Base-by-base conservation (phyloP, 148 eudicot species). In the Spergularia marina region DNA sequence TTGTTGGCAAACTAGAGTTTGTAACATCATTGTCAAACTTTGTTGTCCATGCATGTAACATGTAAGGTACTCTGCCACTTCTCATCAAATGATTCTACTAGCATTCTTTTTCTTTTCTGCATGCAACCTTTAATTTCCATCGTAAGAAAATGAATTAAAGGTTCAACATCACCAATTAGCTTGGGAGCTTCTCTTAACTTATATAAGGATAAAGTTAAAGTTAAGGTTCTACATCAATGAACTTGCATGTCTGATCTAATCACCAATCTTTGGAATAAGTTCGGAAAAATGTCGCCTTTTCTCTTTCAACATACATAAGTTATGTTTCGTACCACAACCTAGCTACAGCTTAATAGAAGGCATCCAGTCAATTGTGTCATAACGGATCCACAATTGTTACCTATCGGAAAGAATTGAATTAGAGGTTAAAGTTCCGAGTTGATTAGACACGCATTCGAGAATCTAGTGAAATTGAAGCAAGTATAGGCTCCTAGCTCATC, bases 21-120 rank as follows among this genome's bases (percentile, higher is more conserved):
- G 14, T 30, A 61, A 77, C 75, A 77, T 77, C 80, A 71, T 39
- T 77, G 20, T 71, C 80, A 71, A 6, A 70, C 70, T 59, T 61
- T 70, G 13, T 5, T 65, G 53, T 40, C 49, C 49, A 44, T 44
- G 8, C 49, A 44, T 44, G 49, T 44, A 44, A 44, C 69, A 70
- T 36, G 70, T 77, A 70, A 70, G 15, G 79, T 44, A 47, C 57
- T 53, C 9, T 60, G 49, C 74, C 74, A 70, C 68, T 61, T 62
- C 74, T 58, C 73, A 52, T 70, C 60, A 52, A 77, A 70, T 70
- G 70, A 77, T 77, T 70, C 70, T 61, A 68, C 63, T 23, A 56
- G 56, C 73, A 10, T 68, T 58, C 49, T 47, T 60, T 75, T 25
- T 17, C 40, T 20, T 66, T 39, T 39, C 55, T 65, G 4, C 30